phyloP scores from a whole-genome alignment of 2,329 filamentous ascomycete genomes.

The Colletotrichum tofieldiae region DNA sequence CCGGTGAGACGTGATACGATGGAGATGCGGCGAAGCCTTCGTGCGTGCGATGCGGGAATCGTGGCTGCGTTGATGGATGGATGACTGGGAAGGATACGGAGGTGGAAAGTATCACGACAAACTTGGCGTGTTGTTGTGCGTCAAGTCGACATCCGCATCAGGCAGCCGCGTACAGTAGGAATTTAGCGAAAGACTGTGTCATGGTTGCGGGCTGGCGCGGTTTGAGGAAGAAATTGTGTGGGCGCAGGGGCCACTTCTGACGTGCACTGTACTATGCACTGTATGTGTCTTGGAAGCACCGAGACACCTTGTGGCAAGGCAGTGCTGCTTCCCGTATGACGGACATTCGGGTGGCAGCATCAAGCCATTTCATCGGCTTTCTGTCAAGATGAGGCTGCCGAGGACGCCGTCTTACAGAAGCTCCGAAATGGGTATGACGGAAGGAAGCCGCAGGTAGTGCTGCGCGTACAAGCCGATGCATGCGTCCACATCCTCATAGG shows the following conservation, averaged over 20 bases:
- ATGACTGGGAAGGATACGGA: background rate
- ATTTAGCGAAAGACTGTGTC: background rate
- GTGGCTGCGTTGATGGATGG: background rate
- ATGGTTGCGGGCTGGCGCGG: accelerated
- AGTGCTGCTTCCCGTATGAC: background rate
- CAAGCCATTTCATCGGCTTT: background rate
- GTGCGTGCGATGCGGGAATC: background rate
- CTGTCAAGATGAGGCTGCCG: background rate
- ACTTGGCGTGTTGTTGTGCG: constrained; percentile 28
- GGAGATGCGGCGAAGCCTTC: background rate
- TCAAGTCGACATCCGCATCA: constrained; percentile 16
- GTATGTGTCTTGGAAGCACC: background rate
- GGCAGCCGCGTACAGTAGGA: constrained; percentile 40
- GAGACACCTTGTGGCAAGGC: background rate
- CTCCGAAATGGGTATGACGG: background rate
- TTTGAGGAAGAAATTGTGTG: background rate
- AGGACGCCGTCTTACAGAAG: background rate
- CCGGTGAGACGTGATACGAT: background rate
- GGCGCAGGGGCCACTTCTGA: background rate
- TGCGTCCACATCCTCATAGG: background rate
- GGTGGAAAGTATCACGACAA: constrained; percentile 27
- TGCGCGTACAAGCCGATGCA: background rate
- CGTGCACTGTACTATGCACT: background rate
- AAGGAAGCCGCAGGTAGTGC: background rate
- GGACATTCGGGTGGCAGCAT: background rate